Percentiles rank a stretch among this genome's conserved stretches.
Conservation (phyloP, 371 early-diverging fungal species). For the Haplosporangium sp. region DNA sequence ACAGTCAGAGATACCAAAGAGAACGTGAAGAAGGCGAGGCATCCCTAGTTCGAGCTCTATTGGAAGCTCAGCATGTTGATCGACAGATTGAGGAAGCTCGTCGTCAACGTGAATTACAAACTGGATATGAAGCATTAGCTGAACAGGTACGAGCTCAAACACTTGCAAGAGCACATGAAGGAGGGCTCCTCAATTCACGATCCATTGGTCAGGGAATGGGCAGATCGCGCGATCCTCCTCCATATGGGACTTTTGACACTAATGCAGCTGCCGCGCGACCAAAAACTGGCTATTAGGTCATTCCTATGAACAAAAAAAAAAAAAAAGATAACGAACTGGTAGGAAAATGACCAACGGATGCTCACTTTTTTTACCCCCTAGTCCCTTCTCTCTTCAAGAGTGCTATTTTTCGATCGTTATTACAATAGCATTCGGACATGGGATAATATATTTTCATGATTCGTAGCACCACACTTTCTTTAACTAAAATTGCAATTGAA, state of each 20-base stretch:
- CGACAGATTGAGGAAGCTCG: constrained; percentile 41
- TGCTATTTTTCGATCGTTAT: no score
- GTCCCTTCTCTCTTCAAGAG: no score
- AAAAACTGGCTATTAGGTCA: not conserved
- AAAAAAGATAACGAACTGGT: not conserved
- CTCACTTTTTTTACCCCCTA: not conserved
- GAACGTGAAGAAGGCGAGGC: constrained; percentile 33
- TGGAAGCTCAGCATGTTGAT: constrained; percentile 42
- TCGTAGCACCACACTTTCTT: not conserved
- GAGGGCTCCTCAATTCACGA: constrained; percentile 19
- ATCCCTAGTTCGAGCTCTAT: constrained; percentile 28
- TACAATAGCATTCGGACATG: no score
- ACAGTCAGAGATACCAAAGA: constrained; percentile 30
- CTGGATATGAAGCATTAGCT: constrained; percentile 27
- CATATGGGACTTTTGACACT: constrained; percentile 37
- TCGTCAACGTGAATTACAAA: constrained; percentile 27
- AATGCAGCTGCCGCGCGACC: not conserved
- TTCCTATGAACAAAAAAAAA: not conserved
- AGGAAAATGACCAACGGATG: not conserved
- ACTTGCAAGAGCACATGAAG: constrained; percentile 36
- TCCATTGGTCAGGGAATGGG: not conserved
- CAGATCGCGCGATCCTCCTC: constrained; percentile 34
- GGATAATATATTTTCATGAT: no score
- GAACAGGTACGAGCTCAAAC: constrained; percentile 36
- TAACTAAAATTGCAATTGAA: not conserved